Evolutionary conservation across 441 rosid species (phyloP), one percentile per base, ranked within the genome.

Genomic region (Theobroma grandiflorum): DNA sequence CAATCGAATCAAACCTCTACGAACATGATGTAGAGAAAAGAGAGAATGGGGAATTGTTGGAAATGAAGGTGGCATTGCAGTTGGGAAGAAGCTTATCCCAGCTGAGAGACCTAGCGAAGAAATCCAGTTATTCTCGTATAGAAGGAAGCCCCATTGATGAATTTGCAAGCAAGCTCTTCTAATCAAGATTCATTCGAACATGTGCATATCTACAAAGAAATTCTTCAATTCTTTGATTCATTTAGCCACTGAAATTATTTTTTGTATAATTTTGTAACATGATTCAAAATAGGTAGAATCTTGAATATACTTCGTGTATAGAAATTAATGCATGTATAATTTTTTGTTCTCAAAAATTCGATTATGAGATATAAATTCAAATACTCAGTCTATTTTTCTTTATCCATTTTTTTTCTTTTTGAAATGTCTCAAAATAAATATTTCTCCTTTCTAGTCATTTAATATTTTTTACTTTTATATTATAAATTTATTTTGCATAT

Each of bases 121-220:
- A 79, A 75, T 87, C 90, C 0, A 52, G 76, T 9, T 68, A 35
- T 55, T 83, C 84, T 64, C 64, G 67, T 0, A 6, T 63, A 2
- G 74, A 82, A 64, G 89, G 89, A 57, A 78, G 49, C 37, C 37
- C 76, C 68, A 7, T 86, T 3, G 91, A 91, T n/a, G 95, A 93
- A 76, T 91, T 90, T 40, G 97, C 88, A 1, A 91, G 97, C 93
- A 94, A 93, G 76, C 91, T 92, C 47, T 88, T 95, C 59, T 95
- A 74, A 45, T 71, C 74, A 9, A 15, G 53, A 22, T 38, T 31
- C 55, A 26, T 49, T 22, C 47, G 26, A 18, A 62, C 15, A 43
- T 43, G 68, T 55, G 74, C 42, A 76, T 72, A 65, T 66, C 70
- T 26, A 77, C 72, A 67, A 75, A 53, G 47, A 66, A 42, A 45